Base-by-base conservation (phyloP, 2,329 filamentous ascomycete species). In the Uncinocarpus reesii region DNA sequence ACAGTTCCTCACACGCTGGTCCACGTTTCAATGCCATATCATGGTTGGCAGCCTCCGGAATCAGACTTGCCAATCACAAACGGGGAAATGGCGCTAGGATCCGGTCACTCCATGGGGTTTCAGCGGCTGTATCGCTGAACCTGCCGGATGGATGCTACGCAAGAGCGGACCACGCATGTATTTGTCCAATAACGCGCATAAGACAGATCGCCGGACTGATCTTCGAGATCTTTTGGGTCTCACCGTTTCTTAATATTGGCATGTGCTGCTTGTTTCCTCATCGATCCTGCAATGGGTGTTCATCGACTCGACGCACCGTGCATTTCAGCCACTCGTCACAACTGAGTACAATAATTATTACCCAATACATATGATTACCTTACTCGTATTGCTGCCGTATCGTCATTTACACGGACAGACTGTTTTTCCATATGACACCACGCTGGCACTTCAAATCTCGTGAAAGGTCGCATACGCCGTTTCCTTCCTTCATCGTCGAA, bases 21-120 rank as follows among this genome's bases (percentile, higher is more conserved):
- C 43, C 43, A 46, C 43, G 43, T 46, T 38, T 46, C 34, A 38
- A 38, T 38, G n/a, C n/a, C 21, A 46, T 11, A 18, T 15, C 31
- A 34, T 26, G 35, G 43, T 31, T 46, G 32, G 18, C 23, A 38
- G 34, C 34, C 23, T 29, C 4, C 6, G n/a, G 11, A 34, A 20
- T 7, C 13, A 7, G 15, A n/a, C 31, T 46, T 38, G 21, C 43
- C 43, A 46, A 46, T 46, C 43, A 46, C 29, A 24, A 11, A 16
- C 15, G 32, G 8, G 23, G 35, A 35, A 38, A 15, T 21, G 3
- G 35, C 32, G 11, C 34, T 23, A 46, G 34, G 20, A 37, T 29
- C 43, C 24, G 43, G 34, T 20, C 5, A 18, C 34, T 45, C 43
- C 43, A 46, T 31, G 32, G 32, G 31, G 28, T 46, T 23, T 18